phyloP scores from a whole-genome alignment of 2,329 filamentous ascomycete genomes.

The Harringtonia lauricola region DNA sequence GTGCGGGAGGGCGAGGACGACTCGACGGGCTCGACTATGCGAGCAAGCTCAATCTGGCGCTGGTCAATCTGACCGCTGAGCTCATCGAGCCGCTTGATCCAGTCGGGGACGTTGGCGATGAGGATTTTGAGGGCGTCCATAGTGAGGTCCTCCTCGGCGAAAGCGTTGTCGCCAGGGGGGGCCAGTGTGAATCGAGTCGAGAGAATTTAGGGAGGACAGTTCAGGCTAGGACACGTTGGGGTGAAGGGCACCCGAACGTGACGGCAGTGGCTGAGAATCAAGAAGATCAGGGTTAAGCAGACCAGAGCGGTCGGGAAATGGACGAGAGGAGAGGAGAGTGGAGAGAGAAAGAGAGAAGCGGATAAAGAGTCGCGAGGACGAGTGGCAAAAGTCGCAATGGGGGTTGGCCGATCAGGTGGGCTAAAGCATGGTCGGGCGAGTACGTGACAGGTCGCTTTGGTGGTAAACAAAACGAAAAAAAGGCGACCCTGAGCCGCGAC shows the following conservation, averaged over 20 bases:
- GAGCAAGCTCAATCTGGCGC: conserved; percentile 49
- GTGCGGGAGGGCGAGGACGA: conserved; percentile 11
- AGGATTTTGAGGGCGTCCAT: conserved; percentile 48
- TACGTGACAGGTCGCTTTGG: too few species aligned
- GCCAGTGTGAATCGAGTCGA: background rate
- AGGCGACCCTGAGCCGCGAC: too few species aligned
- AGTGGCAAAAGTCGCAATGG: too few species aligned
- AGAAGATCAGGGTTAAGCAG: background rate
- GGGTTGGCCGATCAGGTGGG: too few species aligned
- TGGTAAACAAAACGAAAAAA: too few species aligned
- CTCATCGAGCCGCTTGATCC: conserved; percentile 47
- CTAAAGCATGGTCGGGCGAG: too few species aligned
- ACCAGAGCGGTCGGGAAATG: background rate
- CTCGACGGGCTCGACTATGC: conserved; percentile 17
- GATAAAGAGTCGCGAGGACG: too few species aligned
- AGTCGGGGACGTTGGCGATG: conserved; percentile 45
- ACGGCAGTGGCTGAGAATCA: background rate
- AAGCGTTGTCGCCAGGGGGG: background rate
- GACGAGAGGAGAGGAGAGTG: too few species aligned
- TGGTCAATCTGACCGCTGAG: conserved; percentile 49
- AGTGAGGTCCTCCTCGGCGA: conserved; percentile 16
- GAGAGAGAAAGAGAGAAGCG: too few species aligned
- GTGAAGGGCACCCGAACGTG: background rate
- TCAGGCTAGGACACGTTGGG: background rate
- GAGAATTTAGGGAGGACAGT: background rate